These are phyloP conservation scores for Suillus americanus DNA, from an alignment of 768 basidiomycete genomes.

Conservation along the genomic window DNA sequence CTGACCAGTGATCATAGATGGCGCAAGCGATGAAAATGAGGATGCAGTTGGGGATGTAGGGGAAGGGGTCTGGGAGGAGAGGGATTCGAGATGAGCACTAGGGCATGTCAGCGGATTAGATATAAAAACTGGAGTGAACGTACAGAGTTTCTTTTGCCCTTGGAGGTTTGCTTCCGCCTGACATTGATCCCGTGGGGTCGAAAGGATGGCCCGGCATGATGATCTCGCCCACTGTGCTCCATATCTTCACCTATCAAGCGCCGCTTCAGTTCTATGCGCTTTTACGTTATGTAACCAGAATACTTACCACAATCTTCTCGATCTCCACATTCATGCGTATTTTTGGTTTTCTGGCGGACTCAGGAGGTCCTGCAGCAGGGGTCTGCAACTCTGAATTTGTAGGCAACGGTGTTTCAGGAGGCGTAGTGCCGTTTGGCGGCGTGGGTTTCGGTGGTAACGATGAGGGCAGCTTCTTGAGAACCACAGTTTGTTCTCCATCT, in stretches of 20 bases:
- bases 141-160: constrained; percentile 64
- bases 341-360: constrained; percentile 32
- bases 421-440: neutral
- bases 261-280: constrained; percentile 43
- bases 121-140: constrained; percentile 19
- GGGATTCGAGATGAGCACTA: constrained; percentile 59
- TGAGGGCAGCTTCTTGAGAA: constrained; percentile 24
- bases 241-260: constrained; percentile 76
- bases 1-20: constrained; percentile 30
- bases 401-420: constrained; percentile 10
- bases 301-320: constrained; percentile 62
- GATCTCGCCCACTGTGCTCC: constrained; percentile 63
- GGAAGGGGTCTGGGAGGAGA: constrained; percentile 51
- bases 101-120: constrained; percentile 7
- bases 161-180: constrained; percentile 40
- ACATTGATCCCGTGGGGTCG: constrained; percentile 26
- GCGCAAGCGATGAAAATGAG: constrained; percentile 45
- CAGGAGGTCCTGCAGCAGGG: constrained; percentile 12
- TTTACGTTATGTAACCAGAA: neutral
- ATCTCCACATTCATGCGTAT: constrained; percentile 60
- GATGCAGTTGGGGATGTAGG: constrained; percentile 59
- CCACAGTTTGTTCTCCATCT: constrained; percentile 31
- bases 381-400: neutral
- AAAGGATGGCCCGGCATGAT: constrained; percentile 56
- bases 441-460: neutral